Evolutionary conservation across 176 grass and related monocot genomes (phyloP).

Genomic region (Carex cristatella): DNA sequence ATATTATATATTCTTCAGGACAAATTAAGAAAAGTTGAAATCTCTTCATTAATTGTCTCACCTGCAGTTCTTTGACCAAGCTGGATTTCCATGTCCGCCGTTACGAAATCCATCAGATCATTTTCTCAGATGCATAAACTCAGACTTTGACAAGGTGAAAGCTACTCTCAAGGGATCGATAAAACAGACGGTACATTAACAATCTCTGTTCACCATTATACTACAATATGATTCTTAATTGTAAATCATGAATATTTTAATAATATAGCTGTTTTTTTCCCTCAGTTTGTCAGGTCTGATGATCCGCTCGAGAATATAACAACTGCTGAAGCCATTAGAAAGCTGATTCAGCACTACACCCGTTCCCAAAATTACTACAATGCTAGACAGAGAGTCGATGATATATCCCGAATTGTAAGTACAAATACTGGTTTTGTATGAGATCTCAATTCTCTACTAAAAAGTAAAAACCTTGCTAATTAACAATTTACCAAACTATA

Average conservation of each 20-base stretch:
- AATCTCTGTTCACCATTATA: not conserved
- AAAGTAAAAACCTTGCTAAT: not conserved
- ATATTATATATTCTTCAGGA: too few relatives aligned
- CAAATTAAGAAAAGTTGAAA: not conserved
- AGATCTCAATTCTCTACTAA: not conserved
- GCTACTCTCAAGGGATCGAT: constrained; percentile 92
- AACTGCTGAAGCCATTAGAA: constrained; percentile 76
- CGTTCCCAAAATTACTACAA: constrained; percentile 61
- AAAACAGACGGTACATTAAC: constrained; percentile 53
- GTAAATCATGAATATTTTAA: constrained; percentile 13
- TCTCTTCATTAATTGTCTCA: not conserved
- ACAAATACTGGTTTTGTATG: not conserved
- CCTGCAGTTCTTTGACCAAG: constrained; percentile 79
- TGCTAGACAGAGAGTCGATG: constrained; percentile 78
- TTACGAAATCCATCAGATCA: constrained; percentile 93
- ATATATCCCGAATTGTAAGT: constrained; percentile 77
- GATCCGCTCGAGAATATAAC: constrained; percentile 85
- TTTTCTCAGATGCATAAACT: constrained; percentile 93
- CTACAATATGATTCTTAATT: not conserved
- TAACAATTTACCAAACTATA: not conserved
- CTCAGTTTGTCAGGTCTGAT: constrained; percentile 65
- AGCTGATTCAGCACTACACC: constrained; percentile 49
- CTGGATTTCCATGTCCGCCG: constrained; percentile 79
- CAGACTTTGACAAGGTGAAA: constrained; percentile 99
- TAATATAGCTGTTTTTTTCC: not conserved